These are phyloP conservation scores for Scheffersomyces ergatensis DNA, from an alignment of 805 yeast genomes.

Conservation along the genomic window DNA sequence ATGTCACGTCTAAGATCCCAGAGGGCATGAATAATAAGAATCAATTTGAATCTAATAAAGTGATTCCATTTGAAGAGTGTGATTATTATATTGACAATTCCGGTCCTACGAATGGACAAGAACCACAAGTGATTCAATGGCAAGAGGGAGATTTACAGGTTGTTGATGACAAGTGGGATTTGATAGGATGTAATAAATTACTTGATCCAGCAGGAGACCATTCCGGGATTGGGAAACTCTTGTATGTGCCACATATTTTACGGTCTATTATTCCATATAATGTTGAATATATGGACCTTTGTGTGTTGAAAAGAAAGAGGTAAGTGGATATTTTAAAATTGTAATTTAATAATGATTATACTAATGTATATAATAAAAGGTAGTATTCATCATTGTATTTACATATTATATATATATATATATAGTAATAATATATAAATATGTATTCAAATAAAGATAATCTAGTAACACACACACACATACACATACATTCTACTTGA, in stretches of 20 bases:
- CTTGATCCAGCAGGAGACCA: conserved; percentile 55
- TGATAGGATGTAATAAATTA: conserved; percentile 46
- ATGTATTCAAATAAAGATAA: too few species aligned
- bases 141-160: neutral
- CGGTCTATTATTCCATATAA: conserved; percentile 25
- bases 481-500: too few species aligned
- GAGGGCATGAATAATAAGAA: conserved; percentile 74
- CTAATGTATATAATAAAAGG: too few species aligned
- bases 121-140: conserved; percentile 20
- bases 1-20: conserved; percentile 50
- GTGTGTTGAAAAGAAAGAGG: conserved; percentile 32
- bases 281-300: conserved; percentile 49
- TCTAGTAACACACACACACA: too few species aligned
- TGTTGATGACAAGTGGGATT: conserved; percentile 43
- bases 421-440: too few species aligned
- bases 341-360: too few species aligned
- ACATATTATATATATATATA: too few species aligned
- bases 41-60: conserved; percentile 56
- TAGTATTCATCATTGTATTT: too few species aligned
- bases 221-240: conserved; percentile 49
- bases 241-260: conserved; percentile 46
- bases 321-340: neutral
- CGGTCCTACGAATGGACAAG: conserved; percentile 37
- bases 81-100: conserved; percentile 69
- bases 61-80: conserved; percentile 52